Evolutionary conservation across 768 basidiomycete species (phyloP).

Genomic region (Kwoniella pini): DNA sequence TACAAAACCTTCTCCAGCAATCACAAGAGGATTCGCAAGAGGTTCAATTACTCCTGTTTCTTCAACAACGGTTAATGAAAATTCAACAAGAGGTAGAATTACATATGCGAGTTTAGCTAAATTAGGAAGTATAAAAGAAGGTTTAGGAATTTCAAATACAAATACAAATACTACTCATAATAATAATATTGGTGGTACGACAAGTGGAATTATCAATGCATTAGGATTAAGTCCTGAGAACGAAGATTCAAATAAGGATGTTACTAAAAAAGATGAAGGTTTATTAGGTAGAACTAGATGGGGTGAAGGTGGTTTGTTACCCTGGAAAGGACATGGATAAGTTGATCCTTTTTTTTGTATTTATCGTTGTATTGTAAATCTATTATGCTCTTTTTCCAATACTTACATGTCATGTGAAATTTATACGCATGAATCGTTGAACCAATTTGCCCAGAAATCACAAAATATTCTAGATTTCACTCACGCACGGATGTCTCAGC

Average conservation of each 20-base stretch:
- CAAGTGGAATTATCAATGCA: background rate
- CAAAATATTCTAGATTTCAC: too few species aligned
- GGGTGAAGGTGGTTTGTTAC: constrained; percentile 25
- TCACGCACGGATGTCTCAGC: constrained; percentile 1
- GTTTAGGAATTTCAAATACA: constrained; percentile 1
- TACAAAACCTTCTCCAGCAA: background rate
- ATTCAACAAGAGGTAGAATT: background rate
- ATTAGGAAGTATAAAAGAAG: constrained; percentile 21
- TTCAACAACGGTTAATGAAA: background rate
- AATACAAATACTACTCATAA: background rate
- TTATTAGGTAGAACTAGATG: constrained; percentile 22
- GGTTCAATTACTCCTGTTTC: constrained; percentile 11
- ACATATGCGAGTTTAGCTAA: constrained; percentile 25
- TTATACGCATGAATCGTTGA: too few species aligned
- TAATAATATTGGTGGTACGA: background rate
- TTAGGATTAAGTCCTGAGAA: constrained; percentile 16
- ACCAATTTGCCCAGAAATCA: too few species aligned
- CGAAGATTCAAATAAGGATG: constrained; percentile 1
- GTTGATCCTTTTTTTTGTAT: too few species aligned
- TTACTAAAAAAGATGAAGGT: constrained; percentile 10
- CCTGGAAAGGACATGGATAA: constrained; percentile 21
- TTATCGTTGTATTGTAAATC: too few species aligned
- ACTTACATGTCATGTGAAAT: too few species aligned
- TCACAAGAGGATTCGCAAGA: constrained; percentile 16
- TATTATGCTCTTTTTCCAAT: too few species aligned